Conservation (phyloP, 441 rosid species). For the Erodium trifolium region DNA sequence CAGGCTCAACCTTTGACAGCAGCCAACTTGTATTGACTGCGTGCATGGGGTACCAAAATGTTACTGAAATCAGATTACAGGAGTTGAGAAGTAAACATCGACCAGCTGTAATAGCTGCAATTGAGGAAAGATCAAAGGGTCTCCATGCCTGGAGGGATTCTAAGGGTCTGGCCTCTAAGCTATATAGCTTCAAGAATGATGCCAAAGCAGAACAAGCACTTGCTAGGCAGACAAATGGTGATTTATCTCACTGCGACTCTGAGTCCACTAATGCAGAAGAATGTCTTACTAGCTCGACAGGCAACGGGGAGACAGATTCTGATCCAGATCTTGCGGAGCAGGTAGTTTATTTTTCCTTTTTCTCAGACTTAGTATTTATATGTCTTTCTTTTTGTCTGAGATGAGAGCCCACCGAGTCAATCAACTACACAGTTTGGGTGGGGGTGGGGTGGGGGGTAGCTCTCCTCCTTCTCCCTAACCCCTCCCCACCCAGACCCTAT, state of each 20-base stretch:
- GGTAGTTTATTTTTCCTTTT: conserved; percentile 32
- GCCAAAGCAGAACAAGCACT: conserved; percentile 33
- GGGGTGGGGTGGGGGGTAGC: too few relatives aligned
- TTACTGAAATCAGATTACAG: conserved; percentile 62
- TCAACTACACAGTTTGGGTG: too few relatives aligned
- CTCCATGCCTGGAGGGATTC: conserved; percentile 88
- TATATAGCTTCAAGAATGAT: conserved; percentile 78
- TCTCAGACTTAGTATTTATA: background rate
- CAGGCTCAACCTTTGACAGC: conserved; percentile 98
- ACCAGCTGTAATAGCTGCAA: conserved; percentile 65
- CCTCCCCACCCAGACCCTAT: background rate
- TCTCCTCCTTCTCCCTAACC: background rate
- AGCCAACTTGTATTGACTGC: conserved; percentile 98
- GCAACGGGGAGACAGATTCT: conserved; percentile 62
- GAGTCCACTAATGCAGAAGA: conserved; percentile 77
- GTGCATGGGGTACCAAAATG: conserved; percentile 98
- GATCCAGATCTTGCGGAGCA: conserved; percentile 86
- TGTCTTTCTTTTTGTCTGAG: too few relatives aligned
- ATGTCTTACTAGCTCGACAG: conserved; percentile 56
- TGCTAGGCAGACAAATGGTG: conserved; percentile 43
- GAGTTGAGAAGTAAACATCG: conserved; percentile 88
- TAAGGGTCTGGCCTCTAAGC: conserved; percentile 82
- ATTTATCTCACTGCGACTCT: conserved; percentile 58
- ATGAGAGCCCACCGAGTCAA: too few relatives aligned
- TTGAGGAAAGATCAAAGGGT: conserved; percentile 91